Conservation (phyloP, 148 eudicot species). For the Rheum nobile region DNA sequence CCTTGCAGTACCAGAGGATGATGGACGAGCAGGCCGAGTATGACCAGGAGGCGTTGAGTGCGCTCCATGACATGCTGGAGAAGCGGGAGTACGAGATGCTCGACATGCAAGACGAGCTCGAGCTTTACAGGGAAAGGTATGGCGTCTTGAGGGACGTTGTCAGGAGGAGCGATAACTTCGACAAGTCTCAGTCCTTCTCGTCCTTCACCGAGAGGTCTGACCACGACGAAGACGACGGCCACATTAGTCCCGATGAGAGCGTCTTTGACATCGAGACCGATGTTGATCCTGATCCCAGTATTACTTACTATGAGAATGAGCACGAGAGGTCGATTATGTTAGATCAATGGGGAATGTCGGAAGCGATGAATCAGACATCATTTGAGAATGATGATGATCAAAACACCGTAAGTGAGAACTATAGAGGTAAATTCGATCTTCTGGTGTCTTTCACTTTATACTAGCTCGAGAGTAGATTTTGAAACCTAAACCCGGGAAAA, state of each 20-base stretch:
- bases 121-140: slow-evolving; percentile 47
- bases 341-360: slow-evolving; percentile 33
- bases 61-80: slow-evolving; percentile 41
- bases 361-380: slow-evolving; percentile 21
- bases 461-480: background rate
- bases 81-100: slow-evolving; percentile 62
- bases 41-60: slow-evolving; percentile 58
- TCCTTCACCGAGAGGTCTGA: slow-evolving; percentile 30
- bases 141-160: slow-evolving; percentile 37
- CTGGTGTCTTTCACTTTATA: background rate
- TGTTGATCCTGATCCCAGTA: slow-evolving; percentile 1
- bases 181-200: slow-evolving; percentile 46
- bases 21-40: slow-evolving; percentile 99
- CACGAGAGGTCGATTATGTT: slow-evolving; percentile 40
- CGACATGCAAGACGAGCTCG: slow-evolving; percentile 59
- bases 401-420: slow-evolving; percentile 9
- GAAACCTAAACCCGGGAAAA: background rate
- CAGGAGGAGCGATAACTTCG: slow-evolving; percentile 42
- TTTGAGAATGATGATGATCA: slow-evolving; percentile 5
- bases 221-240: slow-evolving; percentile 17
- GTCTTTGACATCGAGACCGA: slow-evolving; percentile 22
- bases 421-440: slow-evolving; percentile 21
- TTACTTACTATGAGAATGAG: slow-evolving; percentile 25
- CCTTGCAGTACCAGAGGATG: slow-evolving; percentile 94
- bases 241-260: slow-evolving; percentile 30